These are phyloP conservation scores for Psilocybe cyanescens DNA, from an alignment of 768 basidiomycete genomes.

Conservation along the genomic window DNA sequence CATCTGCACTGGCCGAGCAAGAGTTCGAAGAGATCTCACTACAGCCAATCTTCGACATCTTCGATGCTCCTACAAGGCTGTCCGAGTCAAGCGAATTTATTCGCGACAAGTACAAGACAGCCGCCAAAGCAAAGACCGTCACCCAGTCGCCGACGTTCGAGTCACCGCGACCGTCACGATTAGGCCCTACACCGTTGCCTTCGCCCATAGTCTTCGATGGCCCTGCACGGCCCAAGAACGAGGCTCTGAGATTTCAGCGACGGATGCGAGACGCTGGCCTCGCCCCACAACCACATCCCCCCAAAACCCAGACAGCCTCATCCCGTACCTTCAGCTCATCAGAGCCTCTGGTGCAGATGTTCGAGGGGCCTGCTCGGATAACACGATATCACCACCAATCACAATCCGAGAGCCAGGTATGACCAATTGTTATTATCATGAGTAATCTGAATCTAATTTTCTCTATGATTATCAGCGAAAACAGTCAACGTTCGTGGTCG, in stretches of 20 bases:
- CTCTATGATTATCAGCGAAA: not conserved
- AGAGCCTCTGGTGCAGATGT: conserved; percentile 38
- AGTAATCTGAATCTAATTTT: not conserved
- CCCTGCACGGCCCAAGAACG: conserved; percentile 41
- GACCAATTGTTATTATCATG: conserved; percentile 2
- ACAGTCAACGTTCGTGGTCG: conserved; percentile 13
- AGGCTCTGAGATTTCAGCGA: conserved; percentile 24
- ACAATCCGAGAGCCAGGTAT: conserved; percentile 21
- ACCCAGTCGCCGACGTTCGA: not conserved
- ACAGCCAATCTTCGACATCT: conserved; percentile 51
- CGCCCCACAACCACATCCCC: conserved; percentile 23
- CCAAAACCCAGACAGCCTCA: conserved; percentile 19
- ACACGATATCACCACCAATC: conserved; percentile 31
- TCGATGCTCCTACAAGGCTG: conserved; percentile 48
- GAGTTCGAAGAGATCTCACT: conserved; percentile 29
- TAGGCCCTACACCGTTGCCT: conserved; percentile 40
- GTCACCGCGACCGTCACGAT: conserved; percentile 17
- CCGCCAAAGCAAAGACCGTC: conserved; percentile 1
- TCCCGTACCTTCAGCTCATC: conserved; percentile 26
- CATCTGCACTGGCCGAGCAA: conserved; percentile 16
- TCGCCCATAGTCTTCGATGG: conserved; percentile 53
- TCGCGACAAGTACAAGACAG: conserved; percentile 18
- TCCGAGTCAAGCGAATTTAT: conserved; percentile 35
- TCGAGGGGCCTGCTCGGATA: conserved; percentile 50
- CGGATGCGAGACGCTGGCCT: conserved; percentile 24